Base-by-base conservation (phyloP, 305 asterid genomes). In the Stenogyne calaminthoides region DNA sequence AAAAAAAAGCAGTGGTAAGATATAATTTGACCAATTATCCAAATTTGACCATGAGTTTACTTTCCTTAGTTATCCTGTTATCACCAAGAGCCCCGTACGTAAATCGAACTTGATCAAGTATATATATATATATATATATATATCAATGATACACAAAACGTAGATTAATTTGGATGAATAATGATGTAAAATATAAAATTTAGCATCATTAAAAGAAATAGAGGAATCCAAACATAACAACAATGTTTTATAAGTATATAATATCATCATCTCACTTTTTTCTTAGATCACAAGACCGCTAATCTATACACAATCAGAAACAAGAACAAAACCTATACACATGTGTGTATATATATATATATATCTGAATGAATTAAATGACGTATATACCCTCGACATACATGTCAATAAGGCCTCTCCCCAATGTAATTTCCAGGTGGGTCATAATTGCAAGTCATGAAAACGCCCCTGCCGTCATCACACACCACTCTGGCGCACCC, bases 361-460 rank as follows among this genome's bases (percentile, higher is more conserved):
- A 6, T 10, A 29, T 15, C 7, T 56, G 32, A 22, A 56, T 56
- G 0, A 7, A 36, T 56, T 7, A 7, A 36, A 36, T 36, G 47
- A 40, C 47, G 61, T 25, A 11, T 6, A 49, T 49, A 49, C 57
- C 16, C 9, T 54, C 14, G 9, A 19, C 36, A 32, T 27, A 6
- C 0, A 12, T 20, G 3, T 80, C 69, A 91, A 46, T 92, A 90
- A 27, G 97, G 96, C 73, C 86, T 88, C 80, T 92, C 93, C n/a
- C 95, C 96, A 22, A 83, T 68, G 66, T 77, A 89, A 73, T 92
- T 92, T 25, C 97, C 96, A 0, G 97, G 97, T n/a, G 96, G 96
- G 80, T 92, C 88, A 76, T 92, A 92, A 34, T 89, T 87, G 47
- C 97, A 92, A 42, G 83, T 87, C 83, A 89, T 87, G 70, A 92